A percentile compares a stretch with the other conserved stretches of the same genome.
These are phyloP conservation scores for Colletotrichum destructivum DNA, from an alignment of 2,329 filamentous ascomycete species.

Conservation along the genomic window DNA sequence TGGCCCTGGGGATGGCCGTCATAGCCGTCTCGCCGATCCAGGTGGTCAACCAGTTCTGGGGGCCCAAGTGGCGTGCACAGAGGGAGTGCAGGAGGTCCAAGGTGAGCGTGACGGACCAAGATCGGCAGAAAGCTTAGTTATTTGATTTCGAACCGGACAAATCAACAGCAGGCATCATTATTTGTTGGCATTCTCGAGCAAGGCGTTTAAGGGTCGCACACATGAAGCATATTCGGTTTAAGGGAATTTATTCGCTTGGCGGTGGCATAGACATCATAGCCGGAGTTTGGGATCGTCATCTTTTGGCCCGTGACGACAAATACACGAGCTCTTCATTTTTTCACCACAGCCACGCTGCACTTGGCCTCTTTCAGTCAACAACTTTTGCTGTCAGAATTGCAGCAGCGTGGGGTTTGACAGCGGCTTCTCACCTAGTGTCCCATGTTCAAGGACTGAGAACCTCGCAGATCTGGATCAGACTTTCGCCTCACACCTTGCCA, in stretches of 20 bases:
- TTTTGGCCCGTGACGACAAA: not conserved
- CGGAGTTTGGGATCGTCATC: not conserved
- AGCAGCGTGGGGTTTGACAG: not conserved
- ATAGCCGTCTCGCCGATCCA: conserved; percentile 36
- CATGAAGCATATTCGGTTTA: not conserved
- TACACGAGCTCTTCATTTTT: not conserved
- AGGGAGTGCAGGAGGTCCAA: conserved; percentile 18
- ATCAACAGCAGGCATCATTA: not conserved
- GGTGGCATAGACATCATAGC: not conserved
- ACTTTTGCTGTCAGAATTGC: too few relatives aligned
- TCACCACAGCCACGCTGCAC: not conserved
- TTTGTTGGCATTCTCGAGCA: not conserved
- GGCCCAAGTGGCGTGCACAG: conserved; percentile 36
- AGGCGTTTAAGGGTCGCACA: not conserved
- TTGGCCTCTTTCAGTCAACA: not conserved
- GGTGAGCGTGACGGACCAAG: not conserved
- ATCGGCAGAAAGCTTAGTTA: conserved; percentile 30
- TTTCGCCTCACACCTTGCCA: not conserved
- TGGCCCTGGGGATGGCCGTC: conserved; percentile 25
- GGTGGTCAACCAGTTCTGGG: conserved; percentile 38
- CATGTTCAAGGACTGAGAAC: not conserved
- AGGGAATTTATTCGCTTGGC: too few relatives aligned
- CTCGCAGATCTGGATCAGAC: not conserved
- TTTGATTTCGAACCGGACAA: not conserved
- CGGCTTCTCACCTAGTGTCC: too few relatives aligned